These are phyloP conservation scores for Aspergillus coremiiformis DNA, from an alignment of 495 filamentous ascomycete species.

Conservation along the genomic window DNA sequence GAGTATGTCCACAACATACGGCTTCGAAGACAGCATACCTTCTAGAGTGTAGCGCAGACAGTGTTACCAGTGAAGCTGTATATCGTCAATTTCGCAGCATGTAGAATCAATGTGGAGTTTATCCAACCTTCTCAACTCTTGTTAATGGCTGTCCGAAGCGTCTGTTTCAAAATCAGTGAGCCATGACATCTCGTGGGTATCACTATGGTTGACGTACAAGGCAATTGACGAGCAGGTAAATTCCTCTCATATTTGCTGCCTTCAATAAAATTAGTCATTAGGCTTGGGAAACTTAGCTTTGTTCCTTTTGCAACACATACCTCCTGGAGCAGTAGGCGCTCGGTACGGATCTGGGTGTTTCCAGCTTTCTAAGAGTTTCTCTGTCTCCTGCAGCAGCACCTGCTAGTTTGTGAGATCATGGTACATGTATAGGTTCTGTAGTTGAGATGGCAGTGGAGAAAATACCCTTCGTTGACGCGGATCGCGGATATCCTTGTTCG, in stretches of 20 bases:
- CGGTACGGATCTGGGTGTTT: conserved; percentile 94
- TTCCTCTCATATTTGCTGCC: conserved; percentile 97
- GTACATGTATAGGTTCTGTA: conserved; percentile 2
- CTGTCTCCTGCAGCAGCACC: conserved; percentile 78
- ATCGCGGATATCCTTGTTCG: conserved; percentile 79
- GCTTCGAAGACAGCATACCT: too few relatives aligned
- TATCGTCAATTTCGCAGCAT: background rate
- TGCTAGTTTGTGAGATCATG: conserved; percentile 25
- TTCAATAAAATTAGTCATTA: conserved; percentile 31
- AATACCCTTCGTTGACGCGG: conserved; percentile 80
- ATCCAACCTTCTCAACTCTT: background rate
- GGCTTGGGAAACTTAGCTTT: background rate
- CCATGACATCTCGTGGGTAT: background rate
- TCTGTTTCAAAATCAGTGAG: conserved; percentile 4
- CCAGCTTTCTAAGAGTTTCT: conserved; percentile 82
- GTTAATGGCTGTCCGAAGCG: conserved; percentile 7
- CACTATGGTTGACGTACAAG: conserved; percentile 54
- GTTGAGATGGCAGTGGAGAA: background rate
- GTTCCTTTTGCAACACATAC: conserved; percentile 44
- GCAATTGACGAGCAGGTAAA: conserved; percentile 66
- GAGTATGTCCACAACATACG: background rate
- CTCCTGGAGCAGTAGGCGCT: conserved; percentile 85
- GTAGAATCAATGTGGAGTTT: background rate
- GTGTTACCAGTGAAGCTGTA: background rate
- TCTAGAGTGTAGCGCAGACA: too few relatives aligned